These are phyloP conservation scores for Bruguiera sexangula DNA, from an alignment of 345 rosid species.

Conservation along the genomic window DNA sequence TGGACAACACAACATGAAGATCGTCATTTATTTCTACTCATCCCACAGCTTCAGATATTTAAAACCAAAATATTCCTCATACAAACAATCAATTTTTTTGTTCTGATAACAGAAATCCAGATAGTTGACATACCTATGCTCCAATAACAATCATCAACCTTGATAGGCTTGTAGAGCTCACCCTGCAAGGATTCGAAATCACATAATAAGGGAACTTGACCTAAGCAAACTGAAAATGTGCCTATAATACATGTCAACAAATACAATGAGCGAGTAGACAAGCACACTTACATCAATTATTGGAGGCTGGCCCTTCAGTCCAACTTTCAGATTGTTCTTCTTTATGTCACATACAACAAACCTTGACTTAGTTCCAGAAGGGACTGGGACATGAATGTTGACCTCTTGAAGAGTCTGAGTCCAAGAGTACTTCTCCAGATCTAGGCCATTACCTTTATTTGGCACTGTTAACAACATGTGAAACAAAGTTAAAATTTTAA, in stretches of 20 bases:
- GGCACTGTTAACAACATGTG: slow-evolving; percentile 49
- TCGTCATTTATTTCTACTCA: no score
- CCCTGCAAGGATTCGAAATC: slow-evolving; percentile 47
- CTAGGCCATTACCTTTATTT: slow-evolving; percentile 86
- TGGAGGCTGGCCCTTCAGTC: slow-evolving; percentile 80
- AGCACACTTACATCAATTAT: slow-evolving; percentile 66
- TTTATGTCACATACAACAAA: slow-evolving; percentile 68
- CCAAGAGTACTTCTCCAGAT: slow-evolving; percentile 86
- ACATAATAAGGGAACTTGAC: background rate
- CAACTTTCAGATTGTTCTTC: slow-evolving; percentile 79
- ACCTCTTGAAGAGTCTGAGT: slow-evolving; percentile 85
- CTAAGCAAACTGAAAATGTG: background rate
- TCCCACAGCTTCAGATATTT: no score
- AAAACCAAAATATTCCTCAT: no score
- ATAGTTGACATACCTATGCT: slow-evolving; percentile 61
- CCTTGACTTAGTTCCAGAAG: slow-evolving; percentile 71
- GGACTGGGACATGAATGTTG: slow-evolving; percentile 63
- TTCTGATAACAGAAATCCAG: no score
- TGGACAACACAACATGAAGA: background rate
- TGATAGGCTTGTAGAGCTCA: slow-evolving; percentile 55
- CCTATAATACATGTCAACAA: background rate
- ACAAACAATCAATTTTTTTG: no score
- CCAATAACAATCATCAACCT: slow-evolving; percentile 91
- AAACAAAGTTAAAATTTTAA: background rate
- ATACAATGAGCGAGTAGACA: background rate